These are phyloP conservation scores for Yarrowia keelungensis DNA, from an alignment of 805 yeast species.

Conservation along the genomic window DNA sequence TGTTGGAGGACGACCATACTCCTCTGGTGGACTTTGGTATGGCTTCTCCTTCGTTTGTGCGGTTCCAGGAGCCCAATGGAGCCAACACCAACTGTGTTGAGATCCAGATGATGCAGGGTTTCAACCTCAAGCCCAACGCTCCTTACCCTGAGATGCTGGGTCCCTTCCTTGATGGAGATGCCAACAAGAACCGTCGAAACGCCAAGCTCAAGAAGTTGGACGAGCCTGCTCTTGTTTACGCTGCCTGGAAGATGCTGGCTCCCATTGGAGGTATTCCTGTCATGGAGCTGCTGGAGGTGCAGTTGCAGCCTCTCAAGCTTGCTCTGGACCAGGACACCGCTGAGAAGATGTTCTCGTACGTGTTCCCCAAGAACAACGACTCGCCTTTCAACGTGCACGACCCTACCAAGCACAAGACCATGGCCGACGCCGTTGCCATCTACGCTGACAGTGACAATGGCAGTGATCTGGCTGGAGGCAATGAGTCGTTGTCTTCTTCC, in stretches of 20 bases:
- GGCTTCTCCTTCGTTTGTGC: slow-evolving; percentile 63
- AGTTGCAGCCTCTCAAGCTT: slow-evolving; percentile 69
- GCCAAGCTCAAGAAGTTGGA: slow-evolving; percentile 41
- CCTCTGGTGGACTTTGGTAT: slow-evolving; percentile 77
- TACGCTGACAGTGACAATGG: slow-evolving; percentile 39
- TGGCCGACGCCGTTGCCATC: slow-evolving; percentile 41
- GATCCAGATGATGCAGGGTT: slow-evolving; percentile 69
- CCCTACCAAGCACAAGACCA: slow-evolving; percentile 41
- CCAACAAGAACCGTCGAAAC: slow-evolving; percentile 42
- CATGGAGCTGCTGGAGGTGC: slow-evolving; percentile 66
- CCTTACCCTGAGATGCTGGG: slow-evolving; percentile 75
- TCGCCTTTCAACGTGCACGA: slow-evolving; percentile 44
- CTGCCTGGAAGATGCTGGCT: slow-evolving; percentile 78
- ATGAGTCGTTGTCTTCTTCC: slow-evolving; percentile 39
- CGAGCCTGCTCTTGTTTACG: slow-evolving; percentile 52
- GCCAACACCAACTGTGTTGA: slow-evolving; percentile 67
- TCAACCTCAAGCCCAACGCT: slow-evolving; percentile 64
- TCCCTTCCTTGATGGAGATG: slow-evolving; percentile 52
- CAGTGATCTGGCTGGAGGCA: slow-evolving; percentile 20
- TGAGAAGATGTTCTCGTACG: slow-evolving; percentile 64
- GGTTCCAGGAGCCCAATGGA: slow-evolving; percentile 70
- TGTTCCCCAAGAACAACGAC: slow-evolving; percentile 63
- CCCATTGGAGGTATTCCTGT: slow-evolving; percentile 94
- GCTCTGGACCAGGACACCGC: slow-evolving; percentile 78
- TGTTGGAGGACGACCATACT: slow-evolving; percentile 63